These are phyloP conservation scores for Rhypophila decipiens DNA, from an alignment of 495 filamentous ascomycete species.

Conservation along the genomic window DNA sequence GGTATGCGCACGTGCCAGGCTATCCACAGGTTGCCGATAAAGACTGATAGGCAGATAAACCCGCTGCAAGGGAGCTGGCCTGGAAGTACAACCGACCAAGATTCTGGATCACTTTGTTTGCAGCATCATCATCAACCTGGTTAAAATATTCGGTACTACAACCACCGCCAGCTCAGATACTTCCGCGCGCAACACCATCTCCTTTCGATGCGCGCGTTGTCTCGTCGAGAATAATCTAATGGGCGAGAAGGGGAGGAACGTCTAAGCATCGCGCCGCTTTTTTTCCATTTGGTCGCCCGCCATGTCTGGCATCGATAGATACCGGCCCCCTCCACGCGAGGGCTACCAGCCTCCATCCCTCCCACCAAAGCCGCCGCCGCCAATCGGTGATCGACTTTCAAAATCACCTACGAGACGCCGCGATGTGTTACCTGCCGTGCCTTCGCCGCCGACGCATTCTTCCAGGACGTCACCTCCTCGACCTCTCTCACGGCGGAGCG, in stretches of 20 bases:
- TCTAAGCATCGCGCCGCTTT: background rate
- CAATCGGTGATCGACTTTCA: slow-evolving; percentile 27
- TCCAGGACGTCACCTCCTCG: slow-evolving; percentile 46
- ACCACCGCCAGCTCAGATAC: background rate
- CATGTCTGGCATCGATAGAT: slow-evolving; percentile 48
- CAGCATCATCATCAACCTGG: background rate
- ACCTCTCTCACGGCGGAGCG: slow-evolving; percentile 35
- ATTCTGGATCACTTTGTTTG: background rate
- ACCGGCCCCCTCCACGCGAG: slow-evolving; percentile 43
- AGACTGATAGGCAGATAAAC: background rate
- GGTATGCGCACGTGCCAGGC: background rate
- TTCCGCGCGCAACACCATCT: background rate
- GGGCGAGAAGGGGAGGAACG: slow-evolving; percentile 18
- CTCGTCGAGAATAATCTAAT: slow-evolving; percentile 1
- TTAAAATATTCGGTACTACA: background rate
- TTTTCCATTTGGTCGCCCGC: slow-evolving; percentile 1
- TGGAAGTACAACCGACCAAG: too few relatives aligned
- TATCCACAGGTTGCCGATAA: background rate
- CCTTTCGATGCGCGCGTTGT: slow-evolving; percentile 7
- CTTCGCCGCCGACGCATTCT: slow-evolving; percentile 43
- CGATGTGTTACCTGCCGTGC: slow-evolving; percentile 47
- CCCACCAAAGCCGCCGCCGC: slow-evolving; percentile 32
- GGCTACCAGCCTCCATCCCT: slow-evolving; percentile 37
- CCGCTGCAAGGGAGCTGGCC: too few relatives aligned
- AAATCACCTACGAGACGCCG: slow-evolving; percentile 41